These are phyloP conservation scores for Bathelium albidoporum DNA, from an alignment of 495 filamentous ascomycete species.

Conservation along the genomic window DNA sequence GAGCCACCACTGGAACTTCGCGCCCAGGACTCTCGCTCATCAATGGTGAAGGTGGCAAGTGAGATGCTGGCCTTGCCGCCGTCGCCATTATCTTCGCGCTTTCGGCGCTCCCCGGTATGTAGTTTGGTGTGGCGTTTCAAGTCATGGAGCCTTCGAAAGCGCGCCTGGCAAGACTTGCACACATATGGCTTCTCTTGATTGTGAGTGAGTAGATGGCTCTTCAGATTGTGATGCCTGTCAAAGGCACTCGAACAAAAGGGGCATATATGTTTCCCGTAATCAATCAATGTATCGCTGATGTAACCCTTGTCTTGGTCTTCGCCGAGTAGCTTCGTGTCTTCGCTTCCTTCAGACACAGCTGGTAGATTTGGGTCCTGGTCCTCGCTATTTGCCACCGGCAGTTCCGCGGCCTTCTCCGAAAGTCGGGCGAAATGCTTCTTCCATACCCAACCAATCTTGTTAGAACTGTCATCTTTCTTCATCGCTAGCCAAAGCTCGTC, in stretches of 20 bases:
- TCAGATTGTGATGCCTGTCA: conserved; percentile 93
- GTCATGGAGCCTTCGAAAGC: conserved; percentile 88
- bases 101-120: conserved; percentile 82
- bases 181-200: conserved; percentile 96
- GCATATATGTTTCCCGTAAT: conserved; percentile 80
- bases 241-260: conserved; percentile 93
- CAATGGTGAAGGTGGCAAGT: background rate
- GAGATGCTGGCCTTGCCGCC: background rate
- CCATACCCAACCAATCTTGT: too few relatives aligned
- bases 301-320: too few relatives aligned
- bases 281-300: too few relatives aligned
- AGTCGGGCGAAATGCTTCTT: too few relatives aligned
- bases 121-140: conserved; percentile 92
- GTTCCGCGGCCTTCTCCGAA: too few relatives aligned
- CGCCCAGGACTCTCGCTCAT: background rate
- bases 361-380: too few relatives aligned
- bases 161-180: conserved; percentile 75
- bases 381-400: too few relatives aligned
- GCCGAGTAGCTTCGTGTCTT: too few relatives aligned
- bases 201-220: conserved; percentile 93
- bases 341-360: too few relatives aligned
- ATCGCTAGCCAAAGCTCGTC: too few relatives aligned
- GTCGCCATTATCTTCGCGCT: background rate
- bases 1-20: background rate
- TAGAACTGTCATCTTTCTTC: too few relatives aligned